Conservation (phyloP, 208 protist genomes). For the Acanthamoeba lenticulata region DNA sequence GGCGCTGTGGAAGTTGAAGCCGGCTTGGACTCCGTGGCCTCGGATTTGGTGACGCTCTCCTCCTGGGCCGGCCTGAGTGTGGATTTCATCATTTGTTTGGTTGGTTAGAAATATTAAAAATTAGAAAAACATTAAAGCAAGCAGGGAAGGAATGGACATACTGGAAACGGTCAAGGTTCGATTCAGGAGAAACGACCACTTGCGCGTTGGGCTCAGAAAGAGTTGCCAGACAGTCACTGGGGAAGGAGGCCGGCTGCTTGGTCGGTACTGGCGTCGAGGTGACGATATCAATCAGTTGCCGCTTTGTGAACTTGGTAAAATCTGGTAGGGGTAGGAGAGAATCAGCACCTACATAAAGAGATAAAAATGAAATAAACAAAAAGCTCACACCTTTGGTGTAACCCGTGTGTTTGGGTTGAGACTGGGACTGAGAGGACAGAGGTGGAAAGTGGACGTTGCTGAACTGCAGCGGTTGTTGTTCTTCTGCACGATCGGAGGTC, state of each 20-base stretch:
- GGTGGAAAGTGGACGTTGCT: neutral
- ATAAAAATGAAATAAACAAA: too few species aligned
- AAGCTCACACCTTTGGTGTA: constrained; percentile 47
- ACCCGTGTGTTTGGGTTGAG: neutral
- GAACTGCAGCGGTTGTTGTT: neutral
- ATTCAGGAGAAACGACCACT: neutral
- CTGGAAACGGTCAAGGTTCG: neutral
- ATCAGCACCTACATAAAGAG: neutral
- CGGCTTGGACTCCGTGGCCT: neutral
- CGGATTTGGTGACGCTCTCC: neutral
- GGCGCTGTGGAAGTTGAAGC: neutral
- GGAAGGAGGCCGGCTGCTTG: neutral
- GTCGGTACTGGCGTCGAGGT: neutral
- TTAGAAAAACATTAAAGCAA: too few species aligned
- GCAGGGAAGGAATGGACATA: neutral
- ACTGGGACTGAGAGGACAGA: neutral
- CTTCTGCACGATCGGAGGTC: neutral
- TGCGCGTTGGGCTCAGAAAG: neutral
- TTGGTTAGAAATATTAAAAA: neutral
- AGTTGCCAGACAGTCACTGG: neutral
- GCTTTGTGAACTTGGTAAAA: constrained; percentile 54
- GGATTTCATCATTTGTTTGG: too few species aligned
- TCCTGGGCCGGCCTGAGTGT: neutral
- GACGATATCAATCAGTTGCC: constrained; percentile 38
- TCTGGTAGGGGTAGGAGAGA: neutral